A percentile compares a stretch with the other conserved stretches of the same genome.
phyloP scores from a whole-genome alignment of 306 rosid species.

The Begonia fuchsioides region DNA sequence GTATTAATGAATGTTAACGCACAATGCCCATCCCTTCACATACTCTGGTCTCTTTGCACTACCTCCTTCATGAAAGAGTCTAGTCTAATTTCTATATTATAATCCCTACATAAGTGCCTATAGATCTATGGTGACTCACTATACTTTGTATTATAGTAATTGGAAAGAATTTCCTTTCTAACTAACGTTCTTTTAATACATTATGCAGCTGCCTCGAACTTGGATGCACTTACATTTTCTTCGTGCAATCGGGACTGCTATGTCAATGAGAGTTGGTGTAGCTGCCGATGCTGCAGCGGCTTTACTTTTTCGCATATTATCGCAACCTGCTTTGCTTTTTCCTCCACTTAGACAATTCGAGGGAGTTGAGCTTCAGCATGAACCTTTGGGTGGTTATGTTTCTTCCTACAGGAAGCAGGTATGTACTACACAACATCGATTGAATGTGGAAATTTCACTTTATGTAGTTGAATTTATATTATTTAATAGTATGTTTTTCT shows the following conservation, averaged over 20 bases:
- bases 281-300: constrained; percentile 99
- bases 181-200: background rate
- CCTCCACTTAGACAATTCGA: constrained; percentile 93
- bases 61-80: too few relatives aligned
- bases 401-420: constrained; percentile 87
- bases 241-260: constrained; percentile 98
- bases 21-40: too few relatives aligned
- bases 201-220: constrained; percentile 87
- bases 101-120: too few relatives aligned
- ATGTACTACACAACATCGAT: constrained; percentile 4
- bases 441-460: too few relatives aligned
- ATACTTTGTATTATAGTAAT: too few relatives aligned
- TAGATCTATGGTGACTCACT: too few relatives aligned
- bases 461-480: too few relatives aligned
- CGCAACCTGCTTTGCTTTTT: constrained; percentile 92
- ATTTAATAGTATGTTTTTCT: too few relatives aligned
- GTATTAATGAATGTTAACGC: too few relatives aligned
- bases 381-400: constrained; percentile 56
- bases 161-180: too few relatives aligned
- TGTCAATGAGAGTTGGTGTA: constrained; percentile 96
- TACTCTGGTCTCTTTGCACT: too few relatives aligned
- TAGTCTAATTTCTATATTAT: too few relatives aligned
- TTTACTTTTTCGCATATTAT: constrained; percentile 83
- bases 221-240: constrained; percentile 99
- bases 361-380: constrained; percentile 77